phyloP scores from a whole-genome alignment of 192 early-diverging fungal species.

The Phlyctochytrium planicorne region DNA sequence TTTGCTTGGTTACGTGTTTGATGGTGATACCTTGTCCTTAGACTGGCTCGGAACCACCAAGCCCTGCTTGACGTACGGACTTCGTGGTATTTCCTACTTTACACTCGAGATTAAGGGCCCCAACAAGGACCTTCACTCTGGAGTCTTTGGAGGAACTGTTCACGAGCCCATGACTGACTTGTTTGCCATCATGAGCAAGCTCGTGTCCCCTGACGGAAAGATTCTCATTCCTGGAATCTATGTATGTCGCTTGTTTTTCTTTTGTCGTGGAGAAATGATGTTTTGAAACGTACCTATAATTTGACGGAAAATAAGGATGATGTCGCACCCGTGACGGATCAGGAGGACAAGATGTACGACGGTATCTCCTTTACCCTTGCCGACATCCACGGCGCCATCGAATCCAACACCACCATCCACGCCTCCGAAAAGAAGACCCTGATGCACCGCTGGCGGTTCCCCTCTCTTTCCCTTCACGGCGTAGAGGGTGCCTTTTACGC shows the following conservation, averaged over 20 bases:
- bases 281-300: conserved; percentile 21
- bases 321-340: conserved; percentile 78
- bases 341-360: conserved; percentile 80
- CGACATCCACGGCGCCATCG: conserved; percentile 80
- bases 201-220: conserved; percentile 82
- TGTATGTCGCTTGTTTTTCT: conserved; percentile 14
- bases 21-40: conserved; percentile 8
- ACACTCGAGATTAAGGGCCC: conserved; percentile 71
- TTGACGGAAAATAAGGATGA: too few species aligned
- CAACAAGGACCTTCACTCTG: conserved; percentile 91
- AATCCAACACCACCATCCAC: conserved; percentile 74
- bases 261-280: background rate
- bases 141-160: conserved; percentile 82
- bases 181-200: conserved; percentile 73
- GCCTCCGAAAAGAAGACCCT: conserved; percentile 73
- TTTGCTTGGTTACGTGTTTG: conserved; percentile 4
- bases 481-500: conserved; percentile 96
- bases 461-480: conserved; percentile 94
- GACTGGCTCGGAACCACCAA: conserved; percentile 94
- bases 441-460: conserved; percentile 89
- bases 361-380: conserved; percentile 74
- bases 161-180: conserved; percentile 99
- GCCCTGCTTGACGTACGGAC: conserved; percentile 97
- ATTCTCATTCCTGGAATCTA: conserved; percentile 89
- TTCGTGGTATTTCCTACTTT: conserved; percentile 78